Conservation (phyloP, 441 rosid species). For the Populus trichocarpa region DNA sequence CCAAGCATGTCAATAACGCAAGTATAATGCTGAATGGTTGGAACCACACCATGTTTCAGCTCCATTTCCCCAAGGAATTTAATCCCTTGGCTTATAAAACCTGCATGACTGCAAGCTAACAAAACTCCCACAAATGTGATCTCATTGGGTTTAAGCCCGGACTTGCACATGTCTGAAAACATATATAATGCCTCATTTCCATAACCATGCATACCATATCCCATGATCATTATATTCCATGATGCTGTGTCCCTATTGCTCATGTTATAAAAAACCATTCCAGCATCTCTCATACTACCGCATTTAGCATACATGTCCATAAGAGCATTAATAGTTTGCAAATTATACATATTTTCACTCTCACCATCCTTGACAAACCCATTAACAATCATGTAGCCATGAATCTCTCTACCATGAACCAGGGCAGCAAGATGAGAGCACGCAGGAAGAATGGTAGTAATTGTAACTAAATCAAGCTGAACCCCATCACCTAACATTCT, state of each 20-base stretch:
- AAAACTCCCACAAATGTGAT: conserved; percentile 51
- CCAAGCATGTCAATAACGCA: conserved; percentile 68
- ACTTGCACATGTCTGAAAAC: conserved; percentile 41
- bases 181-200: conserved; percentile 46
- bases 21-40: conserved; percentile 52
- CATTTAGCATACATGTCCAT: conserved; percentile 66
- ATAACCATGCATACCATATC: conserved; percentile 54
- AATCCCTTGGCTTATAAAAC: conserved; percentile 41
- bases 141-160: conserved; percentile 40
- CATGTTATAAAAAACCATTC: conserved; percentile 39
- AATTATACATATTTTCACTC: conserved; percentile 19
- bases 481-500: conserved; percentile 42
- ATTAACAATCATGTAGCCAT: conserved; percentile 37
- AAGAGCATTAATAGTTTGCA: conserved; percentile 41
- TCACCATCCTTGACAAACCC: conserved; percentile 32
- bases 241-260: conserved; percentile 51
- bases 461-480: conserved; percentile 49
- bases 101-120: conserved; percentile 65
- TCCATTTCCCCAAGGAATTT: conserved; percentile 41
- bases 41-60: conserved; percentile 36
- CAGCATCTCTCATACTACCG: conserved; percentile 54
- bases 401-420: conserved; percentile 51
- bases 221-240: conserved; percentile 63
- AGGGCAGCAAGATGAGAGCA: conserved; percentile 57
- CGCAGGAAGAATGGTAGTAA: conserved; percentile 50